Conservation (phyloP, 225 moss, liverwort and hornwort genomes). For the Physcomitrium patens region DNA sequence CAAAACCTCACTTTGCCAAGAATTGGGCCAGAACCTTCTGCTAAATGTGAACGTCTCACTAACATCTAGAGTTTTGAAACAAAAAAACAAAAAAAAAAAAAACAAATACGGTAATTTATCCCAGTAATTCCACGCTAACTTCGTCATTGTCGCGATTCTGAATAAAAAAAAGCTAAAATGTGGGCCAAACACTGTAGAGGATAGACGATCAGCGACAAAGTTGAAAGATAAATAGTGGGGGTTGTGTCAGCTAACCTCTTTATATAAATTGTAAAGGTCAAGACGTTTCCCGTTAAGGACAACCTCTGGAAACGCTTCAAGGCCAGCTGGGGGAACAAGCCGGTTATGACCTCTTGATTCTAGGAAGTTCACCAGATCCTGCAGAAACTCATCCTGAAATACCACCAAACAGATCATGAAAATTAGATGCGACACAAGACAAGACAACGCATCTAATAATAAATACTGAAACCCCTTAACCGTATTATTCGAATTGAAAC, state of each 20-base stretch:
- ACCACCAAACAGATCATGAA: constrained; percentile 22
- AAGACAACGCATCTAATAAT: background rate
- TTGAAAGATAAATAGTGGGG: background rate
- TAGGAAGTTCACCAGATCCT: constrained; percentile 87
- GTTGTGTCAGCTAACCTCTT: constrained; percentile 60
- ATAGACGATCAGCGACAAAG: background rate
- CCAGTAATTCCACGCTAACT: background rate
- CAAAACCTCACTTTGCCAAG: background rate
- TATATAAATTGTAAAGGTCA: constrained; percentile 92
- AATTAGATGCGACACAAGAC: constrained; percentile 16
- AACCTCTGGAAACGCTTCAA: constrained; percentile 94
- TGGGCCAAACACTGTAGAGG: background rate
- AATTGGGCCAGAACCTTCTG: background rate
- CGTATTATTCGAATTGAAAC: constrained; percentile 14
- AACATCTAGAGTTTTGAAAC: background rate
- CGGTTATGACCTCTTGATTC: constrained; percentile 88
- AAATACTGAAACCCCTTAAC: background rate
- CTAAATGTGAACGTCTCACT: background rate
- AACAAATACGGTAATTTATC: background rate
- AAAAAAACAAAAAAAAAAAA: too few relatives aligned
- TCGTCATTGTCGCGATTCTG: constrained; percentile 9
- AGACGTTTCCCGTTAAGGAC: constrained; percentile 96
- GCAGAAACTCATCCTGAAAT: constrained; percentile 85
- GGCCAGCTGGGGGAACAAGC: constrained; percentile 91
- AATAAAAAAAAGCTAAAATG: background rate